A percentile compares a stretch with the other conserved stretches of the same genome.
phyloP scores from a whole-genome alignment of 257 asterid genomes.

The Fraxinus cuspidata region DNA sequence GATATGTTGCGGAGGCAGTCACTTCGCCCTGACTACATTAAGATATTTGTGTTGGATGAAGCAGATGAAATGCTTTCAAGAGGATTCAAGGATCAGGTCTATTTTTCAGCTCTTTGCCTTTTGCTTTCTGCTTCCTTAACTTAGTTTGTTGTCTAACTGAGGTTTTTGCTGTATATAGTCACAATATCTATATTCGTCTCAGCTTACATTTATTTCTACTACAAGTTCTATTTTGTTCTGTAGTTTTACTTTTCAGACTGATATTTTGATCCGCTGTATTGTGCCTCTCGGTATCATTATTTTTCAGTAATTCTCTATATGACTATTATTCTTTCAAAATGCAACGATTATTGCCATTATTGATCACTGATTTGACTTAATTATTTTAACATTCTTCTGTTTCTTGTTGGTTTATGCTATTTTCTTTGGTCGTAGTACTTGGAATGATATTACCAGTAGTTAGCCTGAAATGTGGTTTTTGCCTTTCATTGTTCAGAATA shows the following conservation, averaged over 20 bases:
- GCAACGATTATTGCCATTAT: not conserved
- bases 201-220: not conserved
- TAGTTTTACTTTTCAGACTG: not conserved
- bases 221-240: not conserved
- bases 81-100: constrained; percentile 53
- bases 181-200: not conserved
- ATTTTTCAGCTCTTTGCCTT: not conserved
- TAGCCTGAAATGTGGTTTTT: not conserved
- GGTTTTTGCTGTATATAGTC: not conserved
- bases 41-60: constrained; percentile 52
- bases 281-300: not conserved
- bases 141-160: not conserved
- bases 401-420: not conserved
- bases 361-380: not conserved
- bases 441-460: not conserved
- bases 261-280: not conserved
- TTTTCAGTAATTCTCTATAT: not conserved
- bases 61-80: constrained; percentile 61
- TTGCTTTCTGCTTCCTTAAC: not conserved
- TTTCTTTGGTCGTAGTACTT: not conserved
- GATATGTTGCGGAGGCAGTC: constrained; percentile 52
- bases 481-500: not conserved
- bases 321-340: too few species aligned
- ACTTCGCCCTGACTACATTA: constrained; percentile 48
- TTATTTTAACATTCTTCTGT: not conserved